A percentile compares a stretch with the other conserved stretches of the same genome.
These are phyloP conservation scores for Penicillium pulvis DNA, from an alignment of 495 filamentous ascomycete genomes.

Conservation along the genomic window DNA sequence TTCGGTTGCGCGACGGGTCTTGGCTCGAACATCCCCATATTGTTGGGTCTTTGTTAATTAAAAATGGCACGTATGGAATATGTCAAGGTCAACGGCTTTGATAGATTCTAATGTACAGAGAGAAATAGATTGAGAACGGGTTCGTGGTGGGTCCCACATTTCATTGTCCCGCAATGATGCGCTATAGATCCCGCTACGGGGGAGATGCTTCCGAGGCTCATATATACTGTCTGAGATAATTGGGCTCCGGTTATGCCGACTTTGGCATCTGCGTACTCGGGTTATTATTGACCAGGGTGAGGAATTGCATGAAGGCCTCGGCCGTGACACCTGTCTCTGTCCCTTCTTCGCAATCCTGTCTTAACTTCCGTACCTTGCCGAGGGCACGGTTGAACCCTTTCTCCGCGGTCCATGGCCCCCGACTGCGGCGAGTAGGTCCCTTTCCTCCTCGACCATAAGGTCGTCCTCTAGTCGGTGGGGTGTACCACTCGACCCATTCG, in stretches of 20 bases:
- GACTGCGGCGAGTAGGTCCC: conserved; percentile 33
- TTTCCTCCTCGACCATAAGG: conserved; percentile 47
- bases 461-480: conserved; percentile 22
- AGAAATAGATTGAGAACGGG: background rate
- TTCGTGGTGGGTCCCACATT: conserved; percentile 4
- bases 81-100: background rate
- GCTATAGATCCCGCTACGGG: background rate
- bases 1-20: conserved; percentile 9
- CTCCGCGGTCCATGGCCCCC: conserved; percentile 46
- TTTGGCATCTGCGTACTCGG: conserved; percentile 12
- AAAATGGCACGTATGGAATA: background rate
- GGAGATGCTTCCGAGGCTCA: background rate
- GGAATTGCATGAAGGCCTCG: conserved; percentile 46
- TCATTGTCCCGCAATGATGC: conserved; percentile 23
- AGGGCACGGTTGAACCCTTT: conserved; percentile 50
- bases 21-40: background rate
- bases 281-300: conserved; percentile 38
- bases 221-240: background rate
- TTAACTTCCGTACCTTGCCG: conserved; percentile 41
- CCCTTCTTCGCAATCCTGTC: conserved; percentile 44
- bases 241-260: background rate
- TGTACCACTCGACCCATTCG: conserved; percentile 42
- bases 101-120: background rate
- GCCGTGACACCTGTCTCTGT: conserved; percentile 34
- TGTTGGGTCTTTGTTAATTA: background rate